Evolutionary conservation across 148 eudicot genomes (phyloP).

Genomic region (Simmondsia chinensis): DNA sequence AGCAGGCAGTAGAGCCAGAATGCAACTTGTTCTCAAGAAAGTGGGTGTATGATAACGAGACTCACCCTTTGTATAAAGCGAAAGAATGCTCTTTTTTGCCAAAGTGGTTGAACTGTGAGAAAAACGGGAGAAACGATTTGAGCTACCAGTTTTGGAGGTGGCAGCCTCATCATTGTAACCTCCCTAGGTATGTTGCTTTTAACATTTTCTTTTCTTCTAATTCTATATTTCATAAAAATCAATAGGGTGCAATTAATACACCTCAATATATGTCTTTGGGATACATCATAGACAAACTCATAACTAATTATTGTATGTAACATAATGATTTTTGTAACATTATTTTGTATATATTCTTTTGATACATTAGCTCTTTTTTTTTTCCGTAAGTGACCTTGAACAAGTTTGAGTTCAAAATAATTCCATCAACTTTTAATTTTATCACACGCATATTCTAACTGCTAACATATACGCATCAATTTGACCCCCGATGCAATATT

Average conservation of each 20-base stretch:
- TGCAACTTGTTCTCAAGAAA: slow-evolving; percentile 68
- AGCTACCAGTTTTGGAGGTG: slow-evolving; percentile 79
- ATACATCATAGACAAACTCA: too few species aligned
- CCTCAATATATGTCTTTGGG: too few species aligned
- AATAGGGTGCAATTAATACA: neutral
- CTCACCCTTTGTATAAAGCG: slow-evolving; percentile 65
- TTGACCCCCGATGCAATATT: too few species aligned
- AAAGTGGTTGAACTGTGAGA: slow-evolving; percentile 67
- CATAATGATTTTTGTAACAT: too few species aligned
- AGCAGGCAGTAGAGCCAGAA: neutral
- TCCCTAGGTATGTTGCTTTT: slow-evolving; percentile 44
- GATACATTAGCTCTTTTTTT: too few species aligned
- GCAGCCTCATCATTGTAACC: slow-evolving; percentile 81
- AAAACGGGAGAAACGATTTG: slow-evolving; percentile 67
- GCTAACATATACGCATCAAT: too few species aligned
- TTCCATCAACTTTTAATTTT: too few species aligned
- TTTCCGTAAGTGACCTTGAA: too few species aligned
- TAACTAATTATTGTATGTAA: too few species aligned
- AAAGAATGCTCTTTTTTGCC: slow-evolving; percentile 56
- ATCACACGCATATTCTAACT: too few species aligned
- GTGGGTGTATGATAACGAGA: slow-evolving; percentile 71
- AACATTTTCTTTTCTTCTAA: neutral
- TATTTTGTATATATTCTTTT: too few species aligned
- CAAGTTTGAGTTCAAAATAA: too few species aligned
- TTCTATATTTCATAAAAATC: neutral